Base-by-base conservation (phyloP, 305 asterid genomes). In the Solanum hybrid region DNA sequence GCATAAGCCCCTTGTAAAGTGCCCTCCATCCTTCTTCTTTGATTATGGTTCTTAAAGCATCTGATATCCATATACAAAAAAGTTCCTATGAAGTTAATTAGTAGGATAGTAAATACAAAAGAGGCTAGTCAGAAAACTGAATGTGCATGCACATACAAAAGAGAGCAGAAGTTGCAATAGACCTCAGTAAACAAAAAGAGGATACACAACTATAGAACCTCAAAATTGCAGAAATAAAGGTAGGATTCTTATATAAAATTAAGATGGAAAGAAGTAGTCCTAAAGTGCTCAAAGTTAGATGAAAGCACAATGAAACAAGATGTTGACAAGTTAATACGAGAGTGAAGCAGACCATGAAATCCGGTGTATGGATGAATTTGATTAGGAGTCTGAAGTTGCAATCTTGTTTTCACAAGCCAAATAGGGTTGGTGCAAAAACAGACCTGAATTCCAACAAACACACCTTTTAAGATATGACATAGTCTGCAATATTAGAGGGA, bases 321-420 rank as follows among this genome's bases (percentile, higher is more conserved):
- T 78, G 61, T 90, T 89, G 73, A 70, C 13, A 89, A 90, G 87
- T 87, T 77, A 91, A 37, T 75, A 88, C 65, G 80, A 91, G 91
- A 87, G 91, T 27, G 68, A 89, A 86, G 83, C 97, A 88, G 75
- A 98, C 99, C 99, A 90, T 95, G 96, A 92, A 98, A 95, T 77
- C 99, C 99, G 89, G 98, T 93, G 91, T 98, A 98, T 84, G 97
- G 96, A 81, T 87, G 97, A 90, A 90, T 93, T 87, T 95, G 93
- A 93, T 87, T 95, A 80, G 98, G 97, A 85, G 96, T 94, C 95
- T 98, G 99, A 91, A 98, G 99, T 93, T 98, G 99, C 93, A 98
- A 93, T 93, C 99, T 97, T 93, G 99, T 97, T 93, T 98, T 98
- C 90, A 98, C 98, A 92, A 98, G 94, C 99, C 99, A 97, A 90